phyloP scores from a whole-genome alignment of 2,329 filamentous ascomycete species.

The Aspergillus hiratsukae region DNA sequence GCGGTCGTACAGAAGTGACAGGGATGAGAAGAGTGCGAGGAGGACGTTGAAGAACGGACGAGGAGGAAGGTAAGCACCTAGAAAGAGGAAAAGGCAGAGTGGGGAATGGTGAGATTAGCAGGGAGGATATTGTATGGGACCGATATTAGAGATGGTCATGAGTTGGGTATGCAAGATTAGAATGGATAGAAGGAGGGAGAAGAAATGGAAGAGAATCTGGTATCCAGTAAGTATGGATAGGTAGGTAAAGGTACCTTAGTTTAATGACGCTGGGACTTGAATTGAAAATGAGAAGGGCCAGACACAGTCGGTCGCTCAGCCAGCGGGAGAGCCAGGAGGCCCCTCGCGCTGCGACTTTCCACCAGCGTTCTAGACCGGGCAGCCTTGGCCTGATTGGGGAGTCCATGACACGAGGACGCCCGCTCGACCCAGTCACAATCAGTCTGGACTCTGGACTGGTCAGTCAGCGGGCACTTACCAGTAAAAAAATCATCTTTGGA shows the following conservation, averaged over 20 bases:
- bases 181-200: conserved; percentile 16
- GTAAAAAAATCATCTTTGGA: neutral
- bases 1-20: neutral
- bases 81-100: conserved; percentile 10
- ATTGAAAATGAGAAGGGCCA: conserved; percentile 12
- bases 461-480: too few species aligned
- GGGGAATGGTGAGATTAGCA: conserved; percentile 14
- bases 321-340: conserved; percentile 2
- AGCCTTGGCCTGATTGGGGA: conserved; percentile 16
- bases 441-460: neutral
- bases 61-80: neutral
- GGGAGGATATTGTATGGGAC: conserved; percentile 8
- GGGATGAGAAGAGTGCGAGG: neutral
- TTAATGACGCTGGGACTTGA: conserved; percentile 18
- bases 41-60: neutral
- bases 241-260: neutral
- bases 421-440: conserved; percentile 4
- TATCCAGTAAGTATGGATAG: neutral
- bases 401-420: conserved; percentile 20
- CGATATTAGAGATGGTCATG: conserved; percentile 12
- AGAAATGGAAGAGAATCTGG: conserved; percentile 10
- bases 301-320: neutral
- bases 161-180: conserved; percentile 6
- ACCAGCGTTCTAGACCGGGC: conserved; percentile 19
- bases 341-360: conserved; percentile 16